Base-by-base conservation (phyloP, 805 yeast genomes). In the Saccharomycopsis fibuligera region DNA sequence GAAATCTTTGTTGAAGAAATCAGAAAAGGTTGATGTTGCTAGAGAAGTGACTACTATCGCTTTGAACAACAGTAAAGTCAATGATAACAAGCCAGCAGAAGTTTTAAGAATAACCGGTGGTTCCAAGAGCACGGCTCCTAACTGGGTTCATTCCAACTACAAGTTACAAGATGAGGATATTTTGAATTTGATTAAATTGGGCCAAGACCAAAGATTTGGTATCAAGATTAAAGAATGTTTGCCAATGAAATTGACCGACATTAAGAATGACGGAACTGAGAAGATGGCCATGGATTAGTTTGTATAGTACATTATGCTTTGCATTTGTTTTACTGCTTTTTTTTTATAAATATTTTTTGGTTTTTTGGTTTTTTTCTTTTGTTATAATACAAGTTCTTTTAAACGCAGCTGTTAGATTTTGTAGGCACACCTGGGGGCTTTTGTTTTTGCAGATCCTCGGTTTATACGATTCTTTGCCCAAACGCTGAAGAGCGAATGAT, bases 41-140 rank as follows among this genome's bases (percentile, higher is more conserved):
- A 81, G 96, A 63, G 95, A 86, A 65, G 73, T 81, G 54, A 70
- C 86, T 39, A 89, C 98, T 4, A 78, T 93, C 44, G 73, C 83
- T 29, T 68, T 88, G 47, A 68, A 78, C 44, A 70, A 68, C 35
- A 65, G 66, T 23, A 52, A 47, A 22, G 54, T 57, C 49, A 59
- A 69, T 3, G 65, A 68, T 21, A 65, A 72, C 41, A 64, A 68
- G 4, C 43, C 45, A 4, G 70, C 68, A 45, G 93, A 86, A 63
- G 68, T 85, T 16, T 65, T 90, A 49, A 77, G 96, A 62, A 73
- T 91, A 55, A 78, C 91, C 24, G 97, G 97, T 41, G 96, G 96
- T 42, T 64, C 70, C 35, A 72, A 74, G 58, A 72, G 82, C 23
- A 74, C 81, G 46, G 74, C 76, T 51, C 90, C 96, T 58, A 78